Base-by-base conservation (phyloP, 192 early-diverging fungal genomes). In the Coemansia sp. region DNA sequence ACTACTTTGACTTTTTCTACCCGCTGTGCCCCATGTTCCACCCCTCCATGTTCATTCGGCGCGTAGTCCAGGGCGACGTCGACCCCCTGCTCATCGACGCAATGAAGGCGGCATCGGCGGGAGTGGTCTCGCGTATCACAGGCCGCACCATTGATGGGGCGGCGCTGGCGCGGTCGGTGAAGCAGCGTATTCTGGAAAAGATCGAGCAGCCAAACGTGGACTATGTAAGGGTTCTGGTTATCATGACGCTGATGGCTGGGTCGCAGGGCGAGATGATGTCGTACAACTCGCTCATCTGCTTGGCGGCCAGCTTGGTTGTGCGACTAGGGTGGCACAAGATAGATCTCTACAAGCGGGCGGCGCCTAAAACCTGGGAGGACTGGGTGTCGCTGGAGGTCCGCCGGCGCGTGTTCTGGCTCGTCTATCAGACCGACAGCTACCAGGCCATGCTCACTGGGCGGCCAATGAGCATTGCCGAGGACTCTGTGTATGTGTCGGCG, bases 391-490 rank as follows among this genome's bases (percentile, higher is more conserved):
- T 73, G 14, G 69, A 81, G 33, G 62, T 81, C 24, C 64, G 69
- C 38, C 69, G 79, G 7, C 79, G 79, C 0, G 37, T 81, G 50
- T 81, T 81, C 60, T 81, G 79, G 79, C 73, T 81, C 5, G 79
- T 81, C 2, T 81, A 81, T 50, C 79, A 81, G 70, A 81, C 74
- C 8, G 79, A 81, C 66, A 81, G 79, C 64, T 81, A 81, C 67
- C 79, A 81, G 73, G 66, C 79, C 2, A 73, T 81, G 79, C 79
- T 81, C 35, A 81, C 79, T 0, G 79, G 79, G 0, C 65, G 79
- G 20, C 73, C 73, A 2, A 81, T 76, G 73, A 63, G 66, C 18
- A 76, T 81, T 24, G 66, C 69, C 33, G 79, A 81, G 65, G 66
- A 72, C 61, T 76, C 70, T 60, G 79, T 82, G 10, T 76, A 67